Evolutionary conservation across 495 filamentous ascomycete genomes (phyloP), one percentile per base, ranked within the genome.

Genomic region (Extremus antarcticus): DNA sequence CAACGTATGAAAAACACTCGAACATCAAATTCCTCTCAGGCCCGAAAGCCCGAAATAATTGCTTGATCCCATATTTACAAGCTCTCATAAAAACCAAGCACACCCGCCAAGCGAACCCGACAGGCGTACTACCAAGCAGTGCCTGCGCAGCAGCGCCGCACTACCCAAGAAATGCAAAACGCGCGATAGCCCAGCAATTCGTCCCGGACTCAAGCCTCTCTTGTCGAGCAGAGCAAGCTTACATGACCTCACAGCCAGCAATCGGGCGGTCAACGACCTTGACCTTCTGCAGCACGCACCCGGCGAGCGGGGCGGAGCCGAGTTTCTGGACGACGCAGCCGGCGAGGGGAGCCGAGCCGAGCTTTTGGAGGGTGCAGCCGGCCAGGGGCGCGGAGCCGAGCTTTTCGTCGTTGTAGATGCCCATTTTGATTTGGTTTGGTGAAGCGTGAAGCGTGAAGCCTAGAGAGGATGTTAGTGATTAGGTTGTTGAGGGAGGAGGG

Each of bases 1-100:
- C 4, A 8, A n/a, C 8, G 8, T n/a, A 45, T 21, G 41, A 45
- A 40, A n/a, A 40, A 40, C 9, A n/a, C n/a, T n/a, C n/a, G 35
- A 9, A 40, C 35, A n/a, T 9, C 10, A n/a, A 10, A 40, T 40
- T 40, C 9, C 35, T 40, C n/a, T 40, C 10, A 40, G 35, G 35
- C 35, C 35, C n/a, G 35, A 40, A 40, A 10, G 35, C n/a, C 9
- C 9, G 35, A n/a, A 40, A n/a, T n/a, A n/a, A n/a, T n/a, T n/a
- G n/a, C n/a, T n/a, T n/a, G n/a, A n/a, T n/a, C n/a, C n/a, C n/a
- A 17, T 48, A 48, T 24, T 24, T 48, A 48, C 46, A 48, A 48
- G 23, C 20, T 24, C 8, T 7, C 7, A 3, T 24, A 23, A 48
- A 23, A 48, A 8, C 8, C 8, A 21, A 45, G 41, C 41, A 45